These are phyloP conservation scores for Prototheca cutis DNA, from an alignment of 163 green algal species.

Conservation along the genomic window DNA sequence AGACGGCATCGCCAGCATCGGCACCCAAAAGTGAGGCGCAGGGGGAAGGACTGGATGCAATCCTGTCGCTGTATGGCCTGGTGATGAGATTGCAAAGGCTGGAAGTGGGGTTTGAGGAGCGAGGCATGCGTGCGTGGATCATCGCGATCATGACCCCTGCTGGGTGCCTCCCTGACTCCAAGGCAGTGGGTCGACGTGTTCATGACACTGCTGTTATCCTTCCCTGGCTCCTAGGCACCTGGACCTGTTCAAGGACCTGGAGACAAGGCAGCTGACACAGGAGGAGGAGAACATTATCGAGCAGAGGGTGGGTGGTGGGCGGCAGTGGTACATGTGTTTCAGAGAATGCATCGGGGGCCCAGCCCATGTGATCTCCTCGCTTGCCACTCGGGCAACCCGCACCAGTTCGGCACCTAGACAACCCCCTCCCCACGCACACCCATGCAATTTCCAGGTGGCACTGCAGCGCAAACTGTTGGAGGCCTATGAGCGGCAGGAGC, in stretches of 20 bases:
- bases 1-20: constrained; percentile 26
- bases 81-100: no score
- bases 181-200: no score
- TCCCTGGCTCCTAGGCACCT: constrained; percentile 41
- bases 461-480: constrained; percentile 66
- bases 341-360: constrained; percentile 1
- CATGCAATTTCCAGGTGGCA: no score
- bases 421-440: no score
- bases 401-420: no score
- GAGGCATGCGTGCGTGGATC: no score
- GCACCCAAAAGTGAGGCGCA: constrained; percentile 15
- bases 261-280: constrained; percentile 57
- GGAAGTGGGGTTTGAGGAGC: no score
- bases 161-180: no score
- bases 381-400: no score
- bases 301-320: constrained; percentile 39
- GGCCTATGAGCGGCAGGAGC: constrained; percentile 62
- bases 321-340: background rate
- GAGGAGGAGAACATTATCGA: constrained; percentile 70
- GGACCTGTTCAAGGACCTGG: constrained; percentile 72
- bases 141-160: no score
- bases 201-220: no score
- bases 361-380: no score
- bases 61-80: background rate
- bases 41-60: background rate